These are phyloP conservation scores for Paramarasmius palmivorus DNA, from an alignment of 1,284 basidiomycete genomes.

Conservation along the genomic window DNA sequence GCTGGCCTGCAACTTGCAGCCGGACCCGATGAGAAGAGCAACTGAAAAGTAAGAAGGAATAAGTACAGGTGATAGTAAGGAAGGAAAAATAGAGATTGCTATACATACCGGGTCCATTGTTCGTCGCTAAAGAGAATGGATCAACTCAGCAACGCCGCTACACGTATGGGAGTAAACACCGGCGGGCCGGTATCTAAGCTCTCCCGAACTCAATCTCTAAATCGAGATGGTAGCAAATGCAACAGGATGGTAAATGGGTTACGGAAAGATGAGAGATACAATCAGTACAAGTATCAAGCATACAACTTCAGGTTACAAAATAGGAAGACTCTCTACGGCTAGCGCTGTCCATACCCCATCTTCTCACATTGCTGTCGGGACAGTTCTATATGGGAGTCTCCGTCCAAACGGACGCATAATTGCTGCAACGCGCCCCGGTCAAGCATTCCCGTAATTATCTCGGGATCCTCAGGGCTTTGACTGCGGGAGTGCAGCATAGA, in stretches of 20 bases:
- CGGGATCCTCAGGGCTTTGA: neutral
- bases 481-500: neutral
- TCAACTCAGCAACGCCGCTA: neutral
- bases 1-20: constrained; percentile 1
- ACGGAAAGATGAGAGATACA: no score
- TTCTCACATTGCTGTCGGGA: neutral
- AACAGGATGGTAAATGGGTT: no score
- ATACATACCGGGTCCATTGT: neutral
- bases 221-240: no score
- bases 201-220: no score
- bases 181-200: no score
- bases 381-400: neutral
- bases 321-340: no score
- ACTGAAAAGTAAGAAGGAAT: neutral
- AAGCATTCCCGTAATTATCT: neutral
- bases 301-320: no score
- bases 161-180: neutral
- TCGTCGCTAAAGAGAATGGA: neutral
- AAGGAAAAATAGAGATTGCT: neutral
- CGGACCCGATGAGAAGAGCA: neutral
- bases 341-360: neutral
- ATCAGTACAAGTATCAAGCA: no score
- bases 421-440: neutral
- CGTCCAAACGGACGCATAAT: neutral
- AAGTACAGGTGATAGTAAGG: neutral